These are phyloP conservation scores for Anethum foeniculum DNA, from an alignment of 140 eudicot genomes.

Conservation along the genomic window DNA sequence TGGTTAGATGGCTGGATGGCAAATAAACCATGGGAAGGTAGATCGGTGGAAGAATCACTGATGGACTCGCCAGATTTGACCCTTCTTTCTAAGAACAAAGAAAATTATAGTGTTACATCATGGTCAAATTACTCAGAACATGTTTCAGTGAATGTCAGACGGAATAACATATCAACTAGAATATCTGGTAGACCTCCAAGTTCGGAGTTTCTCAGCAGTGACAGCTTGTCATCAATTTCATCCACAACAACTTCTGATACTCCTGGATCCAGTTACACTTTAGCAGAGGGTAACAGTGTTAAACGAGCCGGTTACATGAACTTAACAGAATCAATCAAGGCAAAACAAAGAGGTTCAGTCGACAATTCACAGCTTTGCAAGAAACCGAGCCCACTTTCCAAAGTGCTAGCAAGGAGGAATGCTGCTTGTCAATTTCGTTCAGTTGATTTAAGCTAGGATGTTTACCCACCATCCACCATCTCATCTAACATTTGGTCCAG, in stretches of 20 bases:
- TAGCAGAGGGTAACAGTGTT: conserved; percentile 27
- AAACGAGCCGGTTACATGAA: conserved; percentile 72
- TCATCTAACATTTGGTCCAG: conserved; percentile 28
- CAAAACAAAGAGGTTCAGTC: conserved; percentile 41
- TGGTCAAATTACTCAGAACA: conserved; percentile 36
- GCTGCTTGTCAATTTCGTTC: conserved; percentile 46
- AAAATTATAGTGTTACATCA: conserved; percentile 29
- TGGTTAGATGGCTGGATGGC: conserved; percentile 99
- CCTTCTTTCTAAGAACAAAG: conserved; percentile 25
- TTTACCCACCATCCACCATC: conserved; percentile 9
- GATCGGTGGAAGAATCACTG: conserved; percentile 33
- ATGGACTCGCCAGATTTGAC: conserved; percentile 26
- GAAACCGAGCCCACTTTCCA: conserved; percentile 49
- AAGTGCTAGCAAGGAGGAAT: conserved; percentile 49
- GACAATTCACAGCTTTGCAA: conserved; percentile 26
- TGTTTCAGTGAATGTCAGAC: conserved; percentile 32
- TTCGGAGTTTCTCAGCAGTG: conserved; percentile 51
- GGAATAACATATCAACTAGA: conserved; percentile 50
- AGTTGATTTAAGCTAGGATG: conserved; percentile 29
- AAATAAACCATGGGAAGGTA: conserved; percentile 70
- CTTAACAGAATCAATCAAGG: conserved; percentile 66
- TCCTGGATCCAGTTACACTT: conserved; percentile 40
- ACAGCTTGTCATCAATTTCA: conserved; percentile 62
- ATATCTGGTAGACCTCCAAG: conserved; percentile 42
- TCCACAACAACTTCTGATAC: conserved; percentile 57